Base-by-base conservation (phyloP, 768 basidiomycete species). In the Lentinus tigrinus region DNA sequence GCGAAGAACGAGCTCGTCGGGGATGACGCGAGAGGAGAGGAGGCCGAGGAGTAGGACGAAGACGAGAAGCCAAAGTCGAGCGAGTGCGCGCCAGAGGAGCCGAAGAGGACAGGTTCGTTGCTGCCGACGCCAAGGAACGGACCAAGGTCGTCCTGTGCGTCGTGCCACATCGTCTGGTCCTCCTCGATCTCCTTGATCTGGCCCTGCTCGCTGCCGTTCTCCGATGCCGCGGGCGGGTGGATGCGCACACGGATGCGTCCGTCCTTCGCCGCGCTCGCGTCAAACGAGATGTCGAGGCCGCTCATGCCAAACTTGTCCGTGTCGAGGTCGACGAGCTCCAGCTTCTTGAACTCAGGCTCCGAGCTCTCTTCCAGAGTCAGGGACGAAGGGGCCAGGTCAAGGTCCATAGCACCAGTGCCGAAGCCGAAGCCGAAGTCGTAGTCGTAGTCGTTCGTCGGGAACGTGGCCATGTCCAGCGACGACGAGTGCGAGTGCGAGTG, bases 161-260 rank as follows among this genome's bases (percentile, higher is more conserved):
- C 56, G 71, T 72, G 58, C 64, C 64, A 66, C 71, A 76, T 67
- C 28, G 71, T 57, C 44, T 69, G 60, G 54, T 69, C 67, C 39
- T 75, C 70, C 34, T 56, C 42, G 31, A 56, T 52, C 9, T 61
- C 52, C 40, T 53, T 58, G 34, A 58, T 16, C 31, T 52, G 70
- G 61, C 68, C 65, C 65, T 60, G 26, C 65, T 46, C 59, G 70
- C 68, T 42, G 71, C 63, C 47, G 69, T 63, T 24, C 73, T 70
- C 48, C 77, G 73, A 50, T 63, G 66, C 31, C 71, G 67, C 58
- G 17, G 73, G 68, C 43, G 85, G 82, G 64, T 89, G 85, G 62
- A 90, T 88, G 62, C 85, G 80, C 40, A 90, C 87, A 52, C 85
- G 85, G 63, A 89, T 86, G 73, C 83, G 87, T 57, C 88, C 86